These are phyloP conservation scores for Avicennia marina DNA, from an alignment of 257 asterid species.

Conservation along the genomic window DNA sequence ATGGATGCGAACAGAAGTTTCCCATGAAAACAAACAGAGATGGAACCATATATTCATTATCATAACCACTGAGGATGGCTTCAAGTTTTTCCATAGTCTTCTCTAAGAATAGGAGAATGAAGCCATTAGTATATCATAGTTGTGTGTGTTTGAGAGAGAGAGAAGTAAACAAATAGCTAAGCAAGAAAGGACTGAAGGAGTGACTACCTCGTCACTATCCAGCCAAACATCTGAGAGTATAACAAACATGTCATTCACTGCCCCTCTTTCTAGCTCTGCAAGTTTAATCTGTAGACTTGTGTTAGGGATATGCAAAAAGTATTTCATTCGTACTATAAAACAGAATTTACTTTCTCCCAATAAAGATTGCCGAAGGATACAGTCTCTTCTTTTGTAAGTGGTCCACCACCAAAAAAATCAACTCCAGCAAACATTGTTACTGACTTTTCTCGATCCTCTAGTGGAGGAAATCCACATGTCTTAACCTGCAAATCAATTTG, in stretches of 20 bases:
- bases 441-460: slow-evolving; percentile 85
- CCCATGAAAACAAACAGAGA: slow-evolving; percentile 97
- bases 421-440: slow-evolving; percentile 47
- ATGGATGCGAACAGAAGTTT: slow-evolving; percentile 89
- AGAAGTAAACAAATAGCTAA: slow-evolving; percentile 5
- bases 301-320: slow-evolving; percentile 36
- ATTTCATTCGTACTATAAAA: background rate
- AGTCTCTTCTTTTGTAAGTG: slow-evolving; percentile 79
- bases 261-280: slow-evolving; percentile 73
- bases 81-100: slow-evolving; percentile 86
- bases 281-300: slow-evolving; percentile 54
- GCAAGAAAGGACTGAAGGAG: slow-evolving; percentile 9
- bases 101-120: slow-evolving; percentile 48
- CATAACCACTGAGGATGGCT: slow-evolving; percentile 74
- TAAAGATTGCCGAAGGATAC: slow-evolving; percentile 55
- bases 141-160: slow-evolving; percentile 16
- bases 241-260: slow-evolving; percentile 94
- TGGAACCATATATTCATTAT: slow-evolving; percentile 73
- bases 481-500: slow-evolving; percentile 53
- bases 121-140: slow-evolving; percentile 31
- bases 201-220: slow-evolving; percentile 69
- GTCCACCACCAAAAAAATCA: slow-evolving; percentile 88
- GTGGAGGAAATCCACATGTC: slow-evolving; percentile 89
- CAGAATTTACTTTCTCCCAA: slow-evolving; percentile 4
- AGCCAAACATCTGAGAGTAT: slow-evolving; percentile 89